Evolutionary conservation across 2,329 filamentous ascomycete species (phyloP).

Genomic region (Teratosphaeria destructans): DNA sequence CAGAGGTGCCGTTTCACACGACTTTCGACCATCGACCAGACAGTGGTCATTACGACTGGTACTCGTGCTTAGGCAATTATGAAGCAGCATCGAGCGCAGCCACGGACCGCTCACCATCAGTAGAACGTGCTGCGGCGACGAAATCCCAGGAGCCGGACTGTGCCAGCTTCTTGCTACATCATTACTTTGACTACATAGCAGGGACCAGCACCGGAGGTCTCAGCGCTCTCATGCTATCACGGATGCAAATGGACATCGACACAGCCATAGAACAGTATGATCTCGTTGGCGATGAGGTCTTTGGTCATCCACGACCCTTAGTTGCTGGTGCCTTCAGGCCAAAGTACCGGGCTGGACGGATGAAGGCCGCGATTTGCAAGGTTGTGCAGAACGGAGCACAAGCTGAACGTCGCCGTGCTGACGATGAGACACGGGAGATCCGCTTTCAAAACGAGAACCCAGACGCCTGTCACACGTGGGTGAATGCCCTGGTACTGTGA

Average conservation of each 20-base stretch:
- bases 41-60: background rate
- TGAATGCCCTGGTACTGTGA: background rate
- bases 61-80: background rate
- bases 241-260: slow-evolving; percentile 27
- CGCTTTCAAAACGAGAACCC: background rate
- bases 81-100: background rate
- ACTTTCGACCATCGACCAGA: background rate
- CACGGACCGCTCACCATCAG: background rate
- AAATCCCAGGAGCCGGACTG: background rate
- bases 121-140: background rate
- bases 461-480: background rate
- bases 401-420: background rate
- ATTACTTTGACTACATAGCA: slow-evolving; percentile 32
- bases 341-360: background rate
- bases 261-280: slow-evolving; percentile 28
- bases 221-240: slow-evolving; percentile 30
- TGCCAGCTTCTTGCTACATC: background rate
- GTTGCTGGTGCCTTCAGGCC: background rate
- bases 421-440: background rate
- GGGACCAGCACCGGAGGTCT: slow-evolving; percentile 32
- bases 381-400: background rate
- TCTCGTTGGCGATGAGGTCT: slow-evolving; percentile 1
- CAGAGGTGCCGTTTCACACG: background rate
- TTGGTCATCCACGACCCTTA: background rate
- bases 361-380: background rate